These are phyloP conservation scores for Hibiscus trionum DNA, from an alignment of 345 rosid species.

Conservation along the genomic window DNA sequence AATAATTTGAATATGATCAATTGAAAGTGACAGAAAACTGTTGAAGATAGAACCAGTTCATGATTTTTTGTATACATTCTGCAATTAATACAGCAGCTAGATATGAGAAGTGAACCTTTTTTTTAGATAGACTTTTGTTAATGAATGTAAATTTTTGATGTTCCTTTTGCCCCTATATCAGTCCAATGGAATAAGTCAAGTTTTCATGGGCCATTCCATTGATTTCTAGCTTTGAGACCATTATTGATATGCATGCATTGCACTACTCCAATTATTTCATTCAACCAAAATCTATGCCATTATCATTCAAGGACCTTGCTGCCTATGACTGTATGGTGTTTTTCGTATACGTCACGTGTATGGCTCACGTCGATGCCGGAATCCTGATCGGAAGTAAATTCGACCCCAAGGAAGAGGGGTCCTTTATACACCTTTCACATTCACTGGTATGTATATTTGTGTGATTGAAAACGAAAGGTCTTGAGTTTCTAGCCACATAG, in stretches of 20 bases:
- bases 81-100: too few relatives aligned
- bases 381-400: background rate
- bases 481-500: conserved; percentile 18
- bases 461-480: conserved; percentile 25
- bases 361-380: background rate
- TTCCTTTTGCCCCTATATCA: background rate
- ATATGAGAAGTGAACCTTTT: too few relatives aligned
- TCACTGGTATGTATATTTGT: background rate
- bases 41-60: too few relatives aligned
- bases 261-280: background rate
- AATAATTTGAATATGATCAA: too few relatives aligned
- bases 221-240: background rate
- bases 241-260: conserved; percentile 11
- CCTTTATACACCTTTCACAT: conserved; percentile 8
- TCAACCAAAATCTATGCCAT: too few relatives aligned
- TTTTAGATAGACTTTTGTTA: too few relatives aligned
- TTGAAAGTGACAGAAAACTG: too few relatives aligned
- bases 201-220: background rate
- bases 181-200: background rate
- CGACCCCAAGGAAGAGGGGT: background rate
- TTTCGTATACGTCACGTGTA: background rate
- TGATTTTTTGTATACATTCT: too few relatives aligned
- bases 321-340: background rate
- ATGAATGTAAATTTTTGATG: too few relatives aligned
- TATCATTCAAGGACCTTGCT: background rate